Evolutionary conservation across 2,329 filamentous ascomycete species (phyloP).

Genomic region (Paracorniculantispora psalliotae): DNA sequence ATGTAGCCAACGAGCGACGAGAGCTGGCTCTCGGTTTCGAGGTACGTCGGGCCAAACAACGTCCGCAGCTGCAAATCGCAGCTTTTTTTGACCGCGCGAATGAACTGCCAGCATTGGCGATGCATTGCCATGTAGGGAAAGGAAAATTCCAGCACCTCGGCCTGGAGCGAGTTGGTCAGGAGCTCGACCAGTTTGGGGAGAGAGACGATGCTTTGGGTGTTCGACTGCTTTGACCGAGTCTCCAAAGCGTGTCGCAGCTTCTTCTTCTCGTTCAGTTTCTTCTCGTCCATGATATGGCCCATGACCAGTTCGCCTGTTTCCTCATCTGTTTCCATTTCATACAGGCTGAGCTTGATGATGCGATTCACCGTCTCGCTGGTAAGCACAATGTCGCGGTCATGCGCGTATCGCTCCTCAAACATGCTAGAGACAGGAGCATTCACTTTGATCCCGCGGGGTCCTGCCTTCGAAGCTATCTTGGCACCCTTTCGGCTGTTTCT

Average conservation of each 20-base stretch:
- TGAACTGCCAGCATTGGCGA: not conserved
- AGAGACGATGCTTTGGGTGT: not conserved
- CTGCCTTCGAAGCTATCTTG: not conserved
- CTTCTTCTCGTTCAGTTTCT: not conserved
- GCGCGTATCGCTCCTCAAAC: not conserved
- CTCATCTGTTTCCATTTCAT: not conserved
- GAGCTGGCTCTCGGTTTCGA: not conserved
- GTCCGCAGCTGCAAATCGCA: not conserved
- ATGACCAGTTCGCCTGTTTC: not conserved
- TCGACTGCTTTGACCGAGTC: not conserved
- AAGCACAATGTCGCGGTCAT: not conserved
- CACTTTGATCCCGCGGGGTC: not conserved
- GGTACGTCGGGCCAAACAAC: not conserved
- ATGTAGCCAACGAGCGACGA: not conserved
- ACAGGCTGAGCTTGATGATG: not conserved
- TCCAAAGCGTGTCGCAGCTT: not conserved
- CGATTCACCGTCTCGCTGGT: not conserved
- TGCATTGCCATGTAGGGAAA: slow-evolving; percentile 1
- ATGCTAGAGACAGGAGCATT: not conserved
- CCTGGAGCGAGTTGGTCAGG: not conserved
- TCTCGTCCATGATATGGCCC: not conserved
- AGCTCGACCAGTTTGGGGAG: not conserved
- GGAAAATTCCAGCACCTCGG: not conserved
- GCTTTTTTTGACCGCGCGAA: not conserved
- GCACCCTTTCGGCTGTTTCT: not conserved